phyloP scores from a whole-genome alignment of 1,284 basidiomycete species.

The Porogramme epimiltina region DNA sequence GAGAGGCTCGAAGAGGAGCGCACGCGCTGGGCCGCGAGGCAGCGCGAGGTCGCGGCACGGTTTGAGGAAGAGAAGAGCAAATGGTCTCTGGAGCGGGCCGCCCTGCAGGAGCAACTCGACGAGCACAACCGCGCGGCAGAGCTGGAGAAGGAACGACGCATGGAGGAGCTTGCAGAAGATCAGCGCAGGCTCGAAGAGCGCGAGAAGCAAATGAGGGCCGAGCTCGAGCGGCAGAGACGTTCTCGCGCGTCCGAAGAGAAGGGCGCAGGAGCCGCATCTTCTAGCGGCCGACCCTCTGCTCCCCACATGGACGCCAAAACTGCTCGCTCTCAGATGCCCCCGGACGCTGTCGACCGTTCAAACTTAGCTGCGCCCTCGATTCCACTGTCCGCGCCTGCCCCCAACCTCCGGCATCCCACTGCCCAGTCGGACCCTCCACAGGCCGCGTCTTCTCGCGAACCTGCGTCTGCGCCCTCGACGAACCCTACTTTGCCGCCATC shows the following conservation, averaged over 20 bases:
- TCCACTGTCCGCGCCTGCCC: too few relatives aligned
- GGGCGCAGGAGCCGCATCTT: too few relatives aligned
- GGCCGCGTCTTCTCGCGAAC: background rate
- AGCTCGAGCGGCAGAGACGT: background rate
- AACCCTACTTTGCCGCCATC: background rate
- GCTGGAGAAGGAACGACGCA: conserved; percentile 2
- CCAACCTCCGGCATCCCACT: too few relatives aligned
- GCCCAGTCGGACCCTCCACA: background rate
- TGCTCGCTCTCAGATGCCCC: background rate
- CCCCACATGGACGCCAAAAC: too few relatives aligned
- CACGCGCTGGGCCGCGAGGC: background rate
- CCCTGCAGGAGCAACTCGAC: conserved; percentile 3
- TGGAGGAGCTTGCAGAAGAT: conserved; percentile 6
- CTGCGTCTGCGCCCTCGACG: background rate
- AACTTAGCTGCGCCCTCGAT: too few relatives aligned
- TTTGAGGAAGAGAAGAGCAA: conserved; percentile 5
- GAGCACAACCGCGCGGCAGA: conserved; percentile 5
- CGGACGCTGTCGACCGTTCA: background rate
- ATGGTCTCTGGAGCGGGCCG: background rate
- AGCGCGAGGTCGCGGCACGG: conserved; percentile 2
- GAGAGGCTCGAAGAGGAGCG: conserved; percentile 1
- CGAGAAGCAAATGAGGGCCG: background rate
- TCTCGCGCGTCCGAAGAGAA: too few relatives aligned
- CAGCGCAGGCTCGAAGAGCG: conserved; percentile 1
- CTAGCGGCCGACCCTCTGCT: too few relatives aligned